A percentile compares a stretch with the other conserved stretches of the same genome.
phyloP scores from a whole-genome alignment of 1,284 basidiomycete species.

The Inonotus hispidus region DNA sequence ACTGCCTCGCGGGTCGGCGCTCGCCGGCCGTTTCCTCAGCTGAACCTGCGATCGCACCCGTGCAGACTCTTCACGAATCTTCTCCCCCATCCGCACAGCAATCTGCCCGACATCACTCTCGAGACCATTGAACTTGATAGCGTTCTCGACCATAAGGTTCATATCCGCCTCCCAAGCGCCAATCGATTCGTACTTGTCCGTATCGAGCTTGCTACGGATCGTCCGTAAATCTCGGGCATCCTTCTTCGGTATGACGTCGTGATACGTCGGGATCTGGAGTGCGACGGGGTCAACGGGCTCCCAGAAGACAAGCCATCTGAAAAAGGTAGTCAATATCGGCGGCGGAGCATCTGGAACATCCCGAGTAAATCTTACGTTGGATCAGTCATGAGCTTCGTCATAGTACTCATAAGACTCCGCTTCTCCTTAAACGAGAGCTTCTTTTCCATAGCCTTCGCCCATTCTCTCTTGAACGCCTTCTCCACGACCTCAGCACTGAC shows the following conservation, averaged over 20 bases:
- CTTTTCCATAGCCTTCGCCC: conserved; percentile 72
- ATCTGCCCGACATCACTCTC: conserved; percentile 71
- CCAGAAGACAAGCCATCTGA: conserved; percentile 72
- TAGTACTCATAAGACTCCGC: conserved; percentile 66
- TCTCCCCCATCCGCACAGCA: conserved; percentile 27
- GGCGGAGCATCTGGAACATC: not conserved
- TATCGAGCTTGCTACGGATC: conserved; percentile 79
- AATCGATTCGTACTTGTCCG: conserved; percentile 74
- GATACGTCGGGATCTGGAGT: conserved; percentile 78
- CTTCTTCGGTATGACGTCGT: conserved; percentile 74
- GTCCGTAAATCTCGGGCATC: conserved; percentile 85
- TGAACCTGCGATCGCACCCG: not conserved
- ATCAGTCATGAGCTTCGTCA: conserved; percentile 72
- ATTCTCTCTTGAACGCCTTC: conserved; percentile 78
- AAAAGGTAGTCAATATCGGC: conserved; percentile 14
- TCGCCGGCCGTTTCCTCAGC: conserved; percentile 13
- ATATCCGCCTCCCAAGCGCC: conserved; percentile 80
- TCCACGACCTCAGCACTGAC: conserved; percentile 73
- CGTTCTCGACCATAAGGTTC: conserved; percentile 81
- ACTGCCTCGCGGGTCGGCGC: conserved; percentile 4
- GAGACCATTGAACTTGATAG: conserved; percentile 78
- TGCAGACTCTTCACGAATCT: conserved; percentile 10
- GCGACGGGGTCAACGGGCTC: conserved; percentile 81
- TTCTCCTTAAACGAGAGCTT: conserved; percentile 81
- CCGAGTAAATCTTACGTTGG: conserved; percentile 47